phyloP scores from a whole-genome alignment of 2,329 filamentous ascomycete genomes.

The Xylariaceae sp. region DNA sequence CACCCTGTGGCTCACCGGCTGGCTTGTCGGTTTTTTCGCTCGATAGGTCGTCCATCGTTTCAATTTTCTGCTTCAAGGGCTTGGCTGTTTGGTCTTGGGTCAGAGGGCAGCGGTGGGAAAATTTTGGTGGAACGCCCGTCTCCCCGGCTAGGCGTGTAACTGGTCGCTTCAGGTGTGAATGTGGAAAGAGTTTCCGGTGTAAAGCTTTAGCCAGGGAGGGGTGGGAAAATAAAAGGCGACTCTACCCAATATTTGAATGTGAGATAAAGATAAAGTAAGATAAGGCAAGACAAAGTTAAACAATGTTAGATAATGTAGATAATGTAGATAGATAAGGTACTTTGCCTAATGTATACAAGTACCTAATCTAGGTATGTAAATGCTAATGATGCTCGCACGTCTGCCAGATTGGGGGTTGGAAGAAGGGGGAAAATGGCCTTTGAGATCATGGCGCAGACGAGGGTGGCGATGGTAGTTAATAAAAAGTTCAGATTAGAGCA shows the following conservation, averaged over 20 bases:
- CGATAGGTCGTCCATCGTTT: conserved; percentile 32
- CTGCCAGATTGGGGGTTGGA: background rate
- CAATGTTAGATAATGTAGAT: too few relatives aligned
- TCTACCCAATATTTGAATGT: background rate
- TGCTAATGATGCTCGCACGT: background rate
- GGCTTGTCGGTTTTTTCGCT: conserved; percentile 24
- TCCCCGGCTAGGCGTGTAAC: conserved; percentile 19
- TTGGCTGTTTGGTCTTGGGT: conserved; percentile 1
- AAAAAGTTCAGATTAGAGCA: background rate
- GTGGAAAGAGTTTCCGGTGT: conserved; percentile 18
- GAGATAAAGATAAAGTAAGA: too few relatives aligned
- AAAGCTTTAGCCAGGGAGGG: background rate
- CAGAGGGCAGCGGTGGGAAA: conserved; percentile 5
- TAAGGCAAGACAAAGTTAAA: too few relatives aligned
- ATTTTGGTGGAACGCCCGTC: conserved; percentile 26
- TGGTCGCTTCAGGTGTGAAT: conserved; percentile 20
- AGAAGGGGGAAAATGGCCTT: background rate
- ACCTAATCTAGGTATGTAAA: too few relatives aligned
- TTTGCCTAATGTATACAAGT: background rate
- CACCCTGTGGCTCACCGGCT: conserved; percentile 30
- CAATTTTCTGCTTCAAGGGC: conserved; percentile 5
- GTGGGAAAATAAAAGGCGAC: background rate
- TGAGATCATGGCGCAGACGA: background rate
- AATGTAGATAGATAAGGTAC: background rate
- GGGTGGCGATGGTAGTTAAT: conserved; percentile 4